Evolutionary conservation across 371 early-diverging fungal species (phyloP), one percentile per base, ranked within the genome.

Genomic region (Homolaphlyctis polyrhiza): DNA sequence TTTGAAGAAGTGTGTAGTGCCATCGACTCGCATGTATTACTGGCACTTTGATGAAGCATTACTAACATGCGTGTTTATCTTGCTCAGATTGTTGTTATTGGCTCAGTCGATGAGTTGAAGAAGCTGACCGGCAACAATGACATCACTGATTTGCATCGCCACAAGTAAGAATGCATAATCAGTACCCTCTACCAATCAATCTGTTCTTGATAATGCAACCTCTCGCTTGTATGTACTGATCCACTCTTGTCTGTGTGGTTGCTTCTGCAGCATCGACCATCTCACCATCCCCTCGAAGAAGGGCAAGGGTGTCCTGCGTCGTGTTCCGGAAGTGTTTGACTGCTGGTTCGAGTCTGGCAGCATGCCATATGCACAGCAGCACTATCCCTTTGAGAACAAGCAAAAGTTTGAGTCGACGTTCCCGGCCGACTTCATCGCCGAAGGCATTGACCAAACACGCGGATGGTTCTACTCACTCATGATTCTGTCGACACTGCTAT

Each of bases 391-490:
- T 68, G 98, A 97, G 78, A 95, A 95, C 77, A 74, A 88, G 72
- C 89, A 91, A 36, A 79, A 85, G 72, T 93, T 99, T 69, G 79
- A 90, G 69, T 66, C 72, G 14, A 87, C 87, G 3, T 99, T 99
- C 92, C 99, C 99, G 25, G 99, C 99, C 27, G 95, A 99, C 71
- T 99, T 99, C 81, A 98, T 99, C 72, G 97, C 99, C 45, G 99
- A 99, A 83, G 99, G 99, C 69, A 81, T 99, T 54, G 99, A 99
- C 77, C 99, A 99, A 84, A 99, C 99, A 58, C 91, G 99, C 70
- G 99, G 99, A 64, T 99, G 99, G 99, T 99, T 99, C 90, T 99
- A 99, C 80, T 99, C 99, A 29, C 86, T 99, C 29, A 84, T 98
- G 74, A 99, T 99, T 11, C 86, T 99, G 59, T 96, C 98, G 43